Percentiles rank a stretch among this genome's conserved stretches.
phyloP scores from a whole-genome alignment of 1,139 yeast genomes.

The Yamadazyma sp. region DNA sequence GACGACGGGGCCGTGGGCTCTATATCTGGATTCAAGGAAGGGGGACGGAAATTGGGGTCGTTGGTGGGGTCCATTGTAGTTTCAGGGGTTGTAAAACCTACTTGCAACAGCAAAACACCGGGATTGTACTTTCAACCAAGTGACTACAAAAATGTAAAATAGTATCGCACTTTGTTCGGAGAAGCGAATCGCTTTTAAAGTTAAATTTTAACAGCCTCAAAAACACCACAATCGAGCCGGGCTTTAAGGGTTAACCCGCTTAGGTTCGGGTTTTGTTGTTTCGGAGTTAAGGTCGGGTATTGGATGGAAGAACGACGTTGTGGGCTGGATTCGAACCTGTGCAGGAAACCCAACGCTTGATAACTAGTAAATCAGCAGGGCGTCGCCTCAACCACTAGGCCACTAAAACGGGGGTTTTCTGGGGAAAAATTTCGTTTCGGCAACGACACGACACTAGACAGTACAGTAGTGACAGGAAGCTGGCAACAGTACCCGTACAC shows the following conservation, averaged over 20 bases:
- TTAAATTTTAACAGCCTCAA: conserved; percentile 7
- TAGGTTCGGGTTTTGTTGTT: neutral
- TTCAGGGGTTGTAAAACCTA: neutral
- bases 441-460: too few relatives aligned
- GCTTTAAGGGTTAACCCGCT: too few relatives aligned
- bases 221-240: conserved; percentile 31
- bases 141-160: neutral
- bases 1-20: conserved; percentile 74
- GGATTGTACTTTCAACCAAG: neutral
- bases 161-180: too few relatives aligned
- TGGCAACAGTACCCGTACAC: too few relatives aligned
- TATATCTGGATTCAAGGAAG: conserved; percentile 56
- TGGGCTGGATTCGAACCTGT: conserved; percentile 92
- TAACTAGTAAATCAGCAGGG: conserved; percentile 52
- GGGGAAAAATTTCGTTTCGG: too few relatives aligned
- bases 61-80: conserved; percentile 72
- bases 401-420: conserved; percentile 51
- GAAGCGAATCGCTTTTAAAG: too few relatives aligned
- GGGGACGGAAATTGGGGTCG: conserved; percentile 77
- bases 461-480: too few relatives aligned
- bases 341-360: conserved; percentile 81
- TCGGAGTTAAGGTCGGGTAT: conserved; percentile 12
- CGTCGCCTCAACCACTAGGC: conserved; percentile 69
- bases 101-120: too few relatives aligned
- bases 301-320: conserved; percentile 53